A percentile compares a stretch with the other conserved stretches of the same genome.
These are phyloP conservation scores for Monilinia laxa DNA, from an alignment of 2,329 filamentous ascomycete genomes.

Conservation along the genomic window DNA sequence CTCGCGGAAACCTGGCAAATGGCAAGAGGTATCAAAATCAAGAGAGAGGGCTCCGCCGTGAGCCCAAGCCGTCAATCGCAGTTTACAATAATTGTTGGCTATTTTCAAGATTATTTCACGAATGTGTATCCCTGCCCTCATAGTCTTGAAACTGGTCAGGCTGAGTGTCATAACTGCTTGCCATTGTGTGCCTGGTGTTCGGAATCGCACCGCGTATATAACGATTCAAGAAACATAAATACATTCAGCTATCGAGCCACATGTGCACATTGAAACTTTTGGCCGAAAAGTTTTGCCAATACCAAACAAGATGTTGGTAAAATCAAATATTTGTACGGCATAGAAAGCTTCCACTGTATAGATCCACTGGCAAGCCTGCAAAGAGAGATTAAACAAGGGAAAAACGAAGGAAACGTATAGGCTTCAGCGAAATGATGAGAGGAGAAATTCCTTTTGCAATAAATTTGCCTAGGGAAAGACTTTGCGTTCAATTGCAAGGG, in stretches of 20 bases:
- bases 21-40: background rate
- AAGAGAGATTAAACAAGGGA: background rate
- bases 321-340: background rate
- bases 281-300: background rate
- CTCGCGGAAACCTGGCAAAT: background rate
- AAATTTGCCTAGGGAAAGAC: background rate
- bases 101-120: background rate
- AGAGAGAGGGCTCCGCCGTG: background rate
- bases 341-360: background rate
- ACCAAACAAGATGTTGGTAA: background rate
- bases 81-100: background rate
- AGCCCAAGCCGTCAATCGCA: background rate
- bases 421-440: background rate
- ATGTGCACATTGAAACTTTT: background rate
- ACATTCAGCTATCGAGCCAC: background rate
- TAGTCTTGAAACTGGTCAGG: background rate
- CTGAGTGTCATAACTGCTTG: background rate
- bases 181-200: background rate
- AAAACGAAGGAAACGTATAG: background rate
- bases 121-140: background rate
- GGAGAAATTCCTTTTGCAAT: background rate
- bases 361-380: background rate
- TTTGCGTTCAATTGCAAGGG: background rate
- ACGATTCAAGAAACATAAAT: no score
- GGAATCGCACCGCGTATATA: background rate